These are phyloP conservation scores for Albophoma yamanashiensis DNA, from an alignment of 2,329 filamentous ascomycete species.

Conservation along the genomic window DNA sequence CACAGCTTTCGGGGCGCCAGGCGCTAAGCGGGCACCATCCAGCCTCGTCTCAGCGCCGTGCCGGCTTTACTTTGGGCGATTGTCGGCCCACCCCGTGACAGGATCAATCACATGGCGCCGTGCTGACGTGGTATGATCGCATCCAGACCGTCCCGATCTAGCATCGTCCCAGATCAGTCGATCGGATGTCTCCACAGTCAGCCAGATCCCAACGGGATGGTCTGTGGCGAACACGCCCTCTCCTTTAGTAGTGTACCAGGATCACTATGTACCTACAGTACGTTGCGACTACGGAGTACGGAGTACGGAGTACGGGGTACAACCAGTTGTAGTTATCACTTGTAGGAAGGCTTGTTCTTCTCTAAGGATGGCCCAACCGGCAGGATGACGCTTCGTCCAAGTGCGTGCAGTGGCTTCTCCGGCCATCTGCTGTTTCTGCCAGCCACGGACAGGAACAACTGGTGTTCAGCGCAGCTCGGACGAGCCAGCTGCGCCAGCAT, in stretches of 20 bases:
- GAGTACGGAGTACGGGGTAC: too few relatives aligned
- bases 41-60: not conserved
- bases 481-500: not conserved
- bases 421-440: not conserved
- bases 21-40: not conserved
- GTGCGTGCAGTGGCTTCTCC: too few relatives aligned
- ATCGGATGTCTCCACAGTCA: conserved; percentile 2
- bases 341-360: not conserved
- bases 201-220: conserved; percentile 1
- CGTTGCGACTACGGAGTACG: too few relatives aligned
- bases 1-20: not conserved
- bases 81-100: not conserved
- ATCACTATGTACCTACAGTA: too few relatives aligned
- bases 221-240: not conserved
- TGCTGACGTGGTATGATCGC: conserved; percentile 3
- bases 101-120: conserved; percentile 1
- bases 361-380: not conserved
- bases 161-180: conserved; percentile 3
- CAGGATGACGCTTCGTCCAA: not conserved
- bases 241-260: too few relatives aligned
- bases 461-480: not conserved
- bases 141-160: conserved; percentile 1
- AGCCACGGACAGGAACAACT: not conserved
- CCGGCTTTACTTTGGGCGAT: not conserved
- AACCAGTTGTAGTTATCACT: not conserved